Conservation (phyloP, 2,329 filamentous ascomycete genomes). For the Chaetothyriales sp. region DNA sequence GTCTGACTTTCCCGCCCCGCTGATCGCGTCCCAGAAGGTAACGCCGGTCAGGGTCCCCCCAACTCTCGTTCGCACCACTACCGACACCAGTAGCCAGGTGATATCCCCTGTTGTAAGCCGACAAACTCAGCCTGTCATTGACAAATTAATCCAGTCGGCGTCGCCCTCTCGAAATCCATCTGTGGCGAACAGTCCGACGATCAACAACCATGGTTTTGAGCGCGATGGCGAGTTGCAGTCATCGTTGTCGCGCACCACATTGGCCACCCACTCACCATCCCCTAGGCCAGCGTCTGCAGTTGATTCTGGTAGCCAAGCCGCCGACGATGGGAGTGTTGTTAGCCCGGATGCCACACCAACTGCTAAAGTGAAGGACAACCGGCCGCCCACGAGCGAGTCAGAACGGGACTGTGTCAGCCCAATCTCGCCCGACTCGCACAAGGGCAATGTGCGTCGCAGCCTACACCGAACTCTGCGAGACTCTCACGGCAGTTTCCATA, state of each 20-base stretch:
- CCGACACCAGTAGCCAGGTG: slow-evolving; percentile 10
- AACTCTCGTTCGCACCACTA: slow-evolving; percentile 8
- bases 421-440: slow-evolving; percentile 23
- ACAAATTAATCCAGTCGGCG: not conserved
- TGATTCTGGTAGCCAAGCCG: slow-evolving; percentile 50
- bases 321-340: slow-evolving; percentile 53
- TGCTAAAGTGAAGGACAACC: slow-evolving; percentile 26
- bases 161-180: not conserved
- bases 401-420: slow-evolving; percentile 29
- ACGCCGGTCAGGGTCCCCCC: slow-evolving; percentile 11
- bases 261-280: slow-evolving; percentile 21
- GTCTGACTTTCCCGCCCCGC: slow-evolving; percentile 16
- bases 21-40: slow-evolving; percentile 10
- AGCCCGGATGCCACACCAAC: slow-evolving; percentile 28
- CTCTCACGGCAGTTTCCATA: slow-evolving; percentile 38
- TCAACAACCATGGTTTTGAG: not conserved
- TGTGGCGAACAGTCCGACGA: not conserved
- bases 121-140: slow-evolving; percentile 1
- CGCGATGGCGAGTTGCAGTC: not conserved
- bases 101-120: slow-evolving; percentile 6
- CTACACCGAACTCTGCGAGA: slow-evolving; percentile 82
- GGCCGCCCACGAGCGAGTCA: slow-evolving; percentile 27
- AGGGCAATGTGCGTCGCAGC: slow-evolving; percentile 61
- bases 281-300: slow-evolving; percentile 1
- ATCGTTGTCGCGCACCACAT: slow-evolving; percentile 21